Evolutionary conservation across 2,329 filamentous ascomycete species (phyloP), one percentile per base, ranked within the genome.

Genomic region (Thyridium curvatum): DNA sequence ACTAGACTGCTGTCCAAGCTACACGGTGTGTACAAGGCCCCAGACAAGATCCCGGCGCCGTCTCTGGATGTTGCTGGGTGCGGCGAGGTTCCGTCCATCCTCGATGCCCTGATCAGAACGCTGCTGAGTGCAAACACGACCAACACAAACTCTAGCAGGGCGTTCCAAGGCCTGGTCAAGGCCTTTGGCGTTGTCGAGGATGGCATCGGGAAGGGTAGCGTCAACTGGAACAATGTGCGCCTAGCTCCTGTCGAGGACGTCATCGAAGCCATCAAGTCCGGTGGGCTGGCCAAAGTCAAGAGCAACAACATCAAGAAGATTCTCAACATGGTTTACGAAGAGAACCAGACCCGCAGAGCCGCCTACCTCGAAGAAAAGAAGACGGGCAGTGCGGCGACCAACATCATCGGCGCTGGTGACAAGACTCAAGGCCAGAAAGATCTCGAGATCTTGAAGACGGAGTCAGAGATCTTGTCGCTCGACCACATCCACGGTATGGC

Each of bases 161-260:
- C 85, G 6, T 77, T 91, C 45, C 66, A 64, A 42, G 80, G 79
- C 1, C 66, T 93, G 0, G 76, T 82, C 3, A 52, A 73, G 14
- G 71, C 63, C 28, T 89, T 83, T 45, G 84, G 85, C 1, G 67
- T 77, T 14, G 61, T 83, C 4, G 56, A 78, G 26, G 66, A 73
- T 32, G 79, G 83, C 7, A 62, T 82, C 9, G 83, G 82, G 5
- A 79, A 82, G 48, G 82, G 82, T 3, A 86, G 82, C 39, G 81
- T 89, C 8, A 68, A 89, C 53, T 91, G 84, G 83, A 77, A 87
- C 48, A 77, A 76, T 9, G 81, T 90, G 2, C 74, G 79, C 16
- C 58, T 64, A 18, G 76, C 80, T 2, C 58, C 75, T 1, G 55
- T 75, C 4, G 65, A 73, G 30, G 75, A 83, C 6, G 66, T 93